Percentiles rank a stretch among this genome's conserved stretches.
Conservation (phyloP, 306 rosid genomes). For the Vigna unguiculata region DNA sequence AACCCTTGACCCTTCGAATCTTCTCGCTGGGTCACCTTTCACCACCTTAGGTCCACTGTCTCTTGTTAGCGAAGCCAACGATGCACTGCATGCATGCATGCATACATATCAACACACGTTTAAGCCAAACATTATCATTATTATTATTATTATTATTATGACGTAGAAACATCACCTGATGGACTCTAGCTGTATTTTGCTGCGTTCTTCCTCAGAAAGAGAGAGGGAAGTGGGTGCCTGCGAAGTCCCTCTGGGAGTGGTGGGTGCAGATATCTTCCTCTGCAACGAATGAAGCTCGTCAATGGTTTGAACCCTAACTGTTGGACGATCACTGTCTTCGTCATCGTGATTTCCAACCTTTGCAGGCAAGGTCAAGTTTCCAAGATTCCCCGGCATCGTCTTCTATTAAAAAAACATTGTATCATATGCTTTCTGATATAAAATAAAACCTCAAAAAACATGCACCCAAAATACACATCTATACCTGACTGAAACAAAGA, state of each 20-base stretch:
- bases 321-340: conserved; percentile 45
- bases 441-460: too few relatives aligned
- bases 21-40: conserved; percentile 77
- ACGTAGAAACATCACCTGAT: conserved; percentile 57
- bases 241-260: conserved; percentile 57
- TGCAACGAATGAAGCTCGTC: conserved; percentile 90
- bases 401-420: not conserved
- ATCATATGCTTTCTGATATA: too few relatives aligned
- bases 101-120: too few relatives aligned
- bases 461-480: too few relatives aligned
- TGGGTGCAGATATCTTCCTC: conserved; percentile 70
- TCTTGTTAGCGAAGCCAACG: conserved; percentile 88
- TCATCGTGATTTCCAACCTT: conserved; percentile 52
- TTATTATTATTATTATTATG: too few relatives aligned
- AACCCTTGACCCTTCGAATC: conserved; percentile 38
- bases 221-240: not conserved
- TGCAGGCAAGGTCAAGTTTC: too few relatives aligned
- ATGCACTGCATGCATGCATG: conserved; percentile 58
- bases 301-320: conserved; percentile 77
- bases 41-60: conserved; percentile 91
- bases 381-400: too few relatives aligned
- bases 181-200: conserved; percentile 74
- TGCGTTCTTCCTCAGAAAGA: conserved; percentile 62
- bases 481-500: too few relatives aligned
- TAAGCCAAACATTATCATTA: too few relatives aligned